These are phyloP conservation scores for Nemania sp. DNA, from an alignment of 2,329 filamentous ascomycete species.

Conservation along the genomic window DNA sequence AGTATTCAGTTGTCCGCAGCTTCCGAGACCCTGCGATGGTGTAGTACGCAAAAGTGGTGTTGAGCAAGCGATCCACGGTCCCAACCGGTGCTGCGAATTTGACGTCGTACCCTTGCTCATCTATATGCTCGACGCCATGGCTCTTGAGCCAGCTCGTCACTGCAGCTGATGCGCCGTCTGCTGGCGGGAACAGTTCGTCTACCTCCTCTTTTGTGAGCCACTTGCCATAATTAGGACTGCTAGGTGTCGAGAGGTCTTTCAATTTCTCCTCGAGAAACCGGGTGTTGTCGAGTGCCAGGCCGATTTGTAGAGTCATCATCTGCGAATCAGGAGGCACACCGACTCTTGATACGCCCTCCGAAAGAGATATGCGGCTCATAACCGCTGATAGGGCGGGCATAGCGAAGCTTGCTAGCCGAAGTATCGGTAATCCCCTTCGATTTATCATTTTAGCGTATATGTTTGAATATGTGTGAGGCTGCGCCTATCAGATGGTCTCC, in stretches of 20 bases:
- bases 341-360: slow-evolving; percentile 8
- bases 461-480: not conserved
- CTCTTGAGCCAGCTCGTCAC: slow-evolving; percentile 32
- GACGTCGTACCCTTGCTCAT: slow-evolving; percentile 30
- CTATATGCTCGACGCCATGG: slow-evolving; percentile 24
- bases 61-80: slow-evolving; percentile 36
- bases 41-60: slow-evolving; percentile 37
- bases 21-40: slow-evolving; percentile 41
- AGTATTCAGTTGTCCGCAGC: slow-evolving; percentile 30
- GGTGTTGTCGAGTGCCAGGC: slow-evolving; percentile 34
- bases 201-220: slow-evolving; percentile 30
- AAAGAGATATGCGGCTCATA: slow-evolving; percentile 19
- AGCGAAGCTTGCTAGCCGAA: slow-evolving; percentile 8
- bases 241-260: slow-evolving; percentile 32
- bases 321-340: slow-evolving; percentile 9
- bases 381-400: slow-evolving; percentile 15
- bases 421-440: not conserved
- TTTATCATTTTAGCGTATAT: slow-evolving; percentile 10
- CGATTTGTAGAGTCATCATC: slow-evolving; percentile 32
- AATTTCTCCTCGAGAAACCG: slow-evolving; percentile 29
- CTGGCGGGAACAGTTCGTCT: slow-evolving; percentile 30
- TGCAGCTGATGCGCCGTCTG: slow-evolving; percentile 21
- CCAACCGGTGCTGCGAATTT: slow-evolving; percentile 34
- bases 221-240: slow-evolving; percentile 31
- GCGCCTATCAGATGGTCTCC: not conserved